These are phyloP conservation scores for Athelia psychrophila DNA, from an alignment of 1,284 basidiomycete species.

Conservation along the genomic window DNA sequence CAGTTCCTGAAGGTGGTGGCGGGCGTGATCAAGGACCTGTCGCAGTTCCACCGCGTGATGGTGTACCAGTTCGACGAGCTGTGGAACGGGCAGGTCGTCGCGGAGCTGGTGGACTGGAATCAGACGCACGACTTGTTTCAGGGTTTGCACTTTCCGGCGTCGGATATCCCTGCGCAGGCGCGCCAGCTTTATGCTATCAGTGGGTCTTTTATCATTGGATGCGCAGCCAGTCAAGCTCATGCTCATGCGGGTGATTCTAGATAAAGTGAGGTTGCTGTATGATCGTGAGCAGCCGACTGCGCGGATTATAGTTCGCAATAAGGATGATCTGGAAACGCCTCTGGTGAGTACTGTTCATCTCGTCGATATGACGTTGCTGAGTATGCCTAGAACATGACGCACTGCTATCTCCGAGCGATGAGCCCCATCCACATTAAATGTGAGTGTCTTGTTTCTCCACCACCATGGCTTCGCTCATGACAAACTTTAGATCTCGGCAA, in stretches of 20 bases:
- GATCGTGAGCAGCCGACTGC: constrained; percentile 78
- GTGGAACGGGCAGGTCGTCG: constrained; percentile 78
- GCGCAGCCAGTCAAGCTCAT: neutral
- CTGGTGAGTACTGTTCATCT: constrained; percentile 39
- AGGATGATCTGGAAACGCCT: constrained; percentile 69
- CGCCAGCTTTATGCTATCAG: constrained; percentile 45
- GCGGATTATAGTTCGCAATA: constrained; percentile 67
- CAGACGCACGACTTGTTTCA: constrained; percentile 79
- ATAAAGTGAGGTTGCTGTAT: constrained; percentile 84
- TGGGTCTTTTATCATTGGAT: constrained; percentile 20
- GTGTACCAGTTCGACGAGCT: constrained; percentile 82
- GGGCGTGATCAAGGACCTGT: constrained; percentile 81
- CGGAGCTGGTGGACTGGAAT: constrained; percentile 83
- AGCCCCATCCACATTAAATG: constrained; percentile 88
- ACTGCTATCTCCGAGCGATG: constrained; percentile 86
- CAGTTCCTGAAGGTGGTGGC: constrained; percentile 77
- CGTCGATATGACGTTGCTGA: constrained; percentile 7
- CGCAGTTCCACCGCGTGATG: constrained; percentile 84
- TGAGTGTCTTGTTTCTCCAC: constrained; percentile 35
- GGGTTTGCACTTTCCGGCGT: constrained; percentile 68
- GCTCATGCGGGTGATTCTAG: constrained; percentile 26
- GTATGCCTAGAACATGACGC: constrained; percentile 73
- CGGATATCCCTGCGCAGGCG: constrained; percentile 59
- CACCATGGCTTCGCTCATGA: too few relatives aligned
- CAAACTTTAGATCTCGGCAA: constrained; percentile 61